Percentiles rank a stretch among this genome's conserved stretches.
These are phyloP conservation scores for Echeveria elegans DNA, from an alignment of 164 flowering plant species.

Conservation along the genomic window DNA sequence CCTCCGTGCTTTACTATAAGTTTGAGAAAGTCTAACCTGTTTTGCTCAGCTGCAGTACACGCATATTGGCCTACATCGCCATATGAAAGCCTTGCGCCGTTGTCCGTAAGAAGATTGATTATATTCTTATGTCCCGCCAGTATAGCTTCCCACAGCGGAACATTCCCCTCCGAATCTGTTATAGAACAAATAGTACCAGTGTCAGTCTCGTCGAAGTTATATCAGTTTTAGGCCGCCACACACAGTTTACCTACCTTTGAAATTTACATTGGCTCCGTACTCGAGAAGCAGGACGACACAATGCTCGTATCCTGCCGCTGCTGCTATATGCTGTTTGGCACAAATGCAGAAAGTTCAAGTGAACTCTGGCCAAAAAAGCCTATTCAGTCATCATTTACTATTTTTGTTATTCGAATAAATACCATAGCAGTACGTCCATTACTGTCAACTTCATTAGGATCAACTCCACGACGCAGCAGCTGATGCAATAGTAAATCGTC, in stretches of 20 bases:
- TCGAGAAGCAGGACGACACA: constrained; percentile 42
- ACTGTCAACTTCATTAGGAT: constrained; percentile 50
- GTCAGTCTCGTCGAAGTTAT: background rate
- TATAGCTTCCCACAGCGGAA: constrained; percentile 54
- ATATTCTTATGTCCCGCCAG: constrained; percentile 28
- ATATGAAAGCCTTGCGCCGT: constrained; percentile 34
- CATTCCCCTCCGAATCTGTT: constrained; percentile 50
- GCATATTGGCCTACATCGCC: constrained; percentile 40
- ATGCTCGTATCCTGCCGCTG: constrained; percentile 33
- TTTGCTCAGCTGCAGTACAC: constrained; percentile 40
- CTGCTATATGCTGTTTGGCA: constrained; percentile 49
- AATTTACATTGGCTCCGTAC: constrained; percentile 45
- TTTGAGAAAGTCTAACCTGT: constrained; percentile 38
- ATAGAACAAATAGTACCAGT: background rate
- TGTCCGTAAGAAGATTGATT: constrained; percentile 24
- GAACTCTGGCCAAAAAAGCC: background rate
- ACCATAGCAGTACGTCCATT: constrained; percentile 50
- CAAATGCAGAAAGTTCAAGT: background rate
- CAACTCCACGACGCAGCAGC: constrained; percentile 40
- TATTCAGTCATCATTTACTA: background rate
- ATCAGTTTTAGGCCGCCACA: background rate
- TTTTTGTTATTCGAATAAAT: background rate
- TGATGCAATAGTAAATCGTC: constrained; percentile 44
- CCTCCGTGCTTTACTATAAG: constrained; percentile 35
- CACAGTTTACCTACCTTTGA: no score